Evolutionary conservation across 805 yeast genomes (phyloP), one percentile per base, ranked within the genome.

Genomic region (Millerago galiae): DNA sequence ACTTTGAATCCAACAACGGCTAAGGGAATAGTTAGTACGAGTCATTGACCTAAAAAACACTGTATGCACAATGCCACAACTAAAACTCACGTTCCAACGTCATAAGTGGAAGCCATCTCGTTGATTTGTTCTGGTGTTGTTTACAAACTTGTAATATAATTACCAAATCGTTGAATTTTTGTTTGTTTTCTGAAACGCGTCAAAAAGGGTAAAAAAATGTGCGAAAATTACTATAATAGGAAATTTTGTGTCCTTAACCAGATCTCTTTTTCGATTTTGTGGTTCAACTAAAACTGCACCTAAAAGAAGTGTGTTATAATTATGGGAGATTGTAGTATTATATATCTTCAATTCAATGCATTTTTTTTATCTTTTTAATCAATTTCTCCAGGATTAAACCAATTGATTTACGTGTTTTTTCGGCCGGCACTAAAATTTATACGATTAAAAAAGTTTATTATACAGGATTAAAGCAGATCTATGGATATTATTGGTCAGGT

Each of bases 1-100:
- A 59, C 79, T 83, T 12, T 87, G 88, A 55, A 77, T 74, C 91
- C 90, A 83, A 60, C 89, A 82, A 51, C 85, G 81, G 56, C 83
- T 77, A 13, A 8, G 16, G 8, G 14, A 24, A n/a, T 5, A 37
- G 58, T 54, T 53, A 53, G 58, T 72, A 72, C 7, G 7, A 5
- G 24, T 5, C 24, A 21, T 21, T 21, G 24, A 21, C 24, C 24
- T 4, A 4, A 21, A 7, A 21, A 21, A 21, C 24, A 21, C 24
- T 7, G 24, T 7, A 21, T 21, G 4, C 7, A 7, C 7, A 7
- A 7, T 21, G 16, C 9, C 9, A 14, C 32, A 7, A 21, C 2
- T n/a, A 3, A 26, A 44, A 69, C 76, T 48, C 59, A 71, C 76
- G 81, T 75, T 53, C 81, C 82, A 38, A 70, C 66, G 53, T 74